Evolutionary conservation across 2,329 filamentous ascomycete genomes (phyloP).

Genomic region (Pseudogymnoascus sp.): DNA sequence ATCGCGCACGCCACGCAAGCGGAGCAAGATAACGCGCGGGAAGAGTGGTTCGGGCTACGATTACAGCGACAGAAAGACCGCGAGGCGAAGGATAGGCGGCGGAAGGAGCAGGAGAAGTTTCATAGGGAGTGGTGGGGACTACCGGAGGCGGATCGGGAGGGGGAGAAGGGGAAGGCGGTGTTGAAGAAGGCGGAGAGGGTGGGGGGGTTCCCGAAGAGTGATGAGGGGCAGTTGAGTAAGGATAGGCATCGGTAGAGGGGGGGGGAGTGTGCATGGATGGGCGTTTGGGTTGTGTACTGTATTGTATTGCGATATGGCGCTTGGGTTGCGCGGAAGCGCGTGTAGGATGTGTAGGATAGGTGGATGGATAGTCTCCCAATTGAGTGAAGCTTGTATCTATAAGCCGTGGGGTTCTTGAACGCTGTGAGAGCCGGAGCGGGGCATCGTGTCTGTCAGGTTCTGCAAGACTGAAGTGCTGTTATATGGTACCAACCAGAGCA

Average conservation of each 20-base stretch:
- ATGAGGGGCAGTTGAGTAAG: constrained; percentile 27
- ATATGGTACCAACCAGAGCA: not conserved
- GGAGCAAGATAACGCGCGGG: constrained; percentile 78
- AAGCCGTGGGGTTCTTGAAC: not conserved
- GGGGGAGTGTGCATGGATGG: not conserved
- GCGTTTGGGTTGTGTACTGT: not conserved
- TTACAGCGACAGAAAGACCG: constrained; percentile 60
- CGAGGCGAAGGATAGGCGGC: constrained; percentile 52
- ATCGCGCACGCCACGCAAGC: constrained; percentile 71
- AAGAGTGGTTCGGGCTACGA: constrained; percentile 83
- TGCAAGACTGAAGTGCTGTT: not conserved
- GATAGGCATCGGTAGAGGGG: constrained; percentile 24
- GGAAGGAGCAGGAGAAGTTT: constrained; percentile 55
- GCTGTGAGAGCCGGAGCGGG: not conserved
- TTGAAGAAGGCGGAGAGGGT: constrained; percentile 47
- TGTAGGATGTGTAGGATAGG: constrained; percentile 3
- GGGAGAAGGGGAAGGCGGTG: constrained; percentile 45
- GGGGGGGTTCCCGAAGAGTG: constrained; percentile 40
- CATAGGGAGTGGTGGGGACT: constrained; percentile 60
- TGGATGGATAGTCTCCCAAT: constrained; percentile 5
- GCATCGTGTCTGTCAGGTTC: not conserved
- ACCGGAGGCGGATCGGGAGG: constrained; percentile 47
- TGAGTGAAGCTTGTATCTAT: constrained; percentile 4
- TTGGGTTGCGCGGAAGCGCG: not conserved
- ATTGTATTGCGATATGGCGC: not conserved